Percentiles rank a stretch among this genome's conserved stretches.
phyloP scores from a whole-genome alignment of 352 stramenopile species.

The Phytopythium delawarense region DNA sequence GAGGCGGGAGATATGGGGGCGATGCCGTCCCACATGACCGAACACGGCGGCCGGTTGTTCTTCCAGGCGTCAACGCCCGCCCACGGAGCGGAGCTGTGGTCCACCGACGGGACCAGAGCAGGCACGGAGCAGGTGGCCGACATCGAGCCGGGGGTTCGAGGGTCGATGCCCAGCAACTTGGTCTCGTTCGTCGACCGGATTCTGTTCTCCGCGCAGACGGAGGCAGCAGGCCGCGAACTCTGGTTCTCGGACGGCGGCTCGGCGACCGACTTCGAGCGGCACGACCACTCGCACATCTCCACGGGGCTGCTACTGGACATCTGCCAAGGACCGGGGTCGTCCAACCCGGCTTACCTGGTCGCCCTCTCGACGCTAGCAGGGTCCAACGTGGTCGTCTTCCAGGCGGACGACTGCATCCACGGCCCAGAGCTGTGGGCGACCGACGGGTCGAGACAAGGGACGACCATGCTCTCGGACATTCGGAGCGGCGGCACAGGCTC shows the following conservation, averaged over 20 bases:
- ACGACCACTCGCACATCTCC: constrained; percentile 22
- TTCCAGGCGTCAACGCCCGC: constrained; percentile 61
- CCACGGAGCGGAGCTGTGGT: constrained; percentile 74
- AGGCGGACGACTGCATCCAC: constrained; percentile 77
- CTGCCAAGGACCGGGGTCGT: constrained; percentile 32
- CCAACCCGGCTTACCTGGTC: constrained; percentile 47
- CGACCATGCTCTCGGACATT: constrained; percentile 64
- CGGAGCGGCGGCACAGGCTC: constrained; percentile 32
- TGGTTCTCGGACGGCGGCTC: constrained; percentile 52
- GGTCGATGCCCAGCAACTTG: constrained; percentile 36
- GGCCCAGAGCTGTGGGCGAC: constrained; percentile 81
- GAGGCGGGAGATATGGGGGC: constrained; percentile 16
- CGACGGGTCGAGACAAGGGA: constrained; percentile 48
- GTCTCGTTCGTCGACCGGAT: constrained; percentile 28
- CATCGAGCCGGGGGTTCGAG: constrained; percentile 35
- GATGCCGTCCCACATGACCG: constrained; percentile 31
- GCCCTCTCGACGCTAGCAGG: constrained; percentile 11
- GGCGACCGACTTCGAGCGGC: constrained; percentile 22
- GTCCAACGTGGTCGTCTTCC: constrained; percentile 56
- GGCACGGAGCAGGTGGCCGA: constrained; percentile 59
- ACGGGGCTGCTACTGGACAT: constrained; percentile 66
- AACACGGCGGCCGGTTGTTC: constrained; percentile 41
- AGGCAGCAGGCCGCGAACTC: constrained; percentile 39
- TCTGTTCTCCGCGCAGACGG: constrained; percentile 53
- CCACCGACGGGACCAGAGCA: constrained; percentile 46